Base-by-base conservation (phyloP, 2,329 filamentous ascomycete genomes). In the Hymenoscyphus linearis region DNA sequence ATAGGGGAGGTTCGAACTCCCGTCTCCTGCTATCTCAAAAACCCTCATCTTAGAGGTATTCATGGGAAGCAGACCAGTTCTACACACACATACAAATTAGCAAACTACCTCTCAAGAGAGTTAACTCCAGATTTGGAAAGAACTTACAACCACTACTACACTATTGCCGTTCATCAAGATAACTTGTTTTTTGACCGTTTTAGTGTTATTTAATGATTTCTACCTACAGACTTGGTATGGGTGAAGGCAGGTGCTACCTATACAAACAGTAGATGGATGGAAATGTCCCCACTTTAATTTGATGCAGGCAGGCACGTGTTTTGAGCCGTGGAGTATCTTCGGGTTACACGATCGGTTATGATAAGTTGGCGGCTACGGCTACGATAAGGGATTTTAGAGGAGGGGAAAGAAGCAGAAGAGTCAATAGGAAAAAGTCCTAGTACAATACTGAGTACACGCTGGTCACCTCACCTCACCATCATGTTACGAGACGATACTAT, bases 41-140 rank as follows among this genome's bases (percentile, higher is more conserved):
- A n/a, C n/a, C n/a, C n/a, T n/a, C n/a, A n/a, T n/a, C n/a, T n/a
- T n/a, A n/a, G n/a, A n/a, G n/a, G n/a, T n/a, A n/a, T n/a, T n/a
- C 22, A 47, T 68, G 67, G 67, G 67, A 65, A 67, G 67, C 63
- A 61, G 66, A 67, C 57, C 57, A 65, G 67, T 65, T 68, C 44
- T 50, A 22, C 2, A 10, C 18, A 50, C 12, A 1, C 3, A 13
- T n/a, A n/a, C n/a, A n/a, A n/a, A n/a, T n/a, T n/a, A n/a, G n/a
- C n/a, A n/a, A n/a, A n/a, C n/a, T n/a, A n/a, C n/a, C n/a, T n/a
- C n/a, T n/a, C n/a, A n/a, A n/a, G n/a, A n/a, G n/a, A n/a, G n/a
- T n/a, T n/a, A n/a, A n/a, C n/a, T n/a, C n/a, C n/a, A n/a, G 22
- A 25, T 25, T 47, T 47, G 40, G n/a, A 3, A 47, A 9, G 2